Evolutionary conservation across 2,329 filamentous ascomycete species (phyloP), one percentile per base, ranked within the genome.

Genomic region (Paecilomyces fulvus): DNA sequence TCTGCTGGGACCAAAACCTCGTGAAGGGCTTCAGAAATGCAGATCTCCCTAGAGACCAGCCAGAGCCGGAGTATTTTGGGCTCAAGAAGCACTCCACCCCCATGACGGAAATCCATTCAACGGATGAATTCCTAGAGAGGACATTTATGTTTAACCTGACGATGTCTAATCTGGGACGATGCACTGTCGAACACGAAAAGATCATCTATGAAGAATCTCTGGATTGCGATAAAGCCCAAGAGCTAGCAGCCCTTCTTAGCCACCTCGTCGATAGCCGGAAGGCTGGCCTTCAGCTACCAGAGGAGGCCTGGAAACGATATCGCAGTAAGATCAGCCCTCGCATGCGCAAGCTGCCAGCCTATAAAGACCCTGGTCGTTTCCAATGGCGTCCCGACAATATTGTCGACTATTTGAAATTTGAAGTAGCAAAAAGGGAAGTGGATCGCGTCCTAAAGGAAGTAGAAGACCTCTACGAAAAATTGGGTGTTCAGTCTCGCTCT

Each of bases 1-100:
- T 84, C 0, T 84, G 80, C 63, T 86, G 82, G 81, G 82, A 86
- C 53, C 69, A 72, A 2, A 67, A 67, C 4, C 73, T 86, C 0
- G 80, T 82, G 0, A 57, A 67, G 0, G 71, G 69, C 0, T 86
- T 86, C 64, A 58, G 62, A 2, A 85, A 85, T 63, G 78, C 79
- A 0, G 73, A 76, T 2, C 70, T 79, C 21, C 78, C 75, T 3
- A 52, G 62, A 3, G 50, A 66, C 6, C 61, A 66, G 10, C 74
- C 66, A 17, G 61, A 73, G 0, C 67, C 73, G 2, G 66, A 74
- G 3, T 58, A 73, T 9, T 82, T 81, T 57, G 76, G 77, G 0
- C 78, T 86, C 52, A 66, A 69, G 2, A 73, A 75, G 8, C 72
- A 80, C 54, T 73, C 61, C 0, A 66, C 71, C 0, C 73, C 65